Base-by-base conservation (phyloP, 768 basidiomycete genomes). In the Psilocybe subaeruginosa region DNA sequence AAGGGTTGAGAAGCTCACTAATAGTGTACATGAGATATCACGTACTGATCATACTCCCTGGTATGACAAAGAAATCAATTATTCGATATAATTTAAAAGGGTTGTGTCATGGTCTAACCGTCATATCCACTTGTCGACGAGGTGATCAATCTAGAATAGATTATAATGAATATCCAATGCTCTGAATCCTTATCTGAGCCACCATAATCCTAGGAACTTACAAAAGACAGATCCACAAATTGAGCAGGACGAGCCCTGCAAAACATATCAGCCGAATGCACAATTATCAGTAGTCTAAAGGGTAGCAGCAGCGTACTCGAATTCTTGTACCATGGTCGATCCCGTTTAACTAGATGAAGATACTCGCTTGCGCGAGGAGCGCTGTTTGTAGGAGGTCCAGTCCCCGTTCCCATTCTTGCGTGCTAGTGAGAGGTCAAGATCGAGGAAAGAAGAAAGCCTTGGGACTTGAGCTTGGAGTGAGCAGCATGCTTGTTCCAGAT, bases 11-110 rank as follows among this genome's bases (percentile, higher is more conserved):
- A 30, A 17, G 41, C 16, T 17, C 4, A 6, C 12, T 12, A 8
- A 5, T 29, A 3, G 3, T 12, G 7, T 9, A 12, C 19, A n/a
- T 4, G 8, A 11, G 3, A 8, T 14, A 29, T 9, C 7, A 59
- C 73, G 29, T 59, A 73, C 74, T 69, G 31, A 69, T 64, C 68
- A 69, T 69, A 49, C 68, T 69, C 8, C 68, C 83, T 72, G 31
- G 2, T 16, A 31, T 43, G 6, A 19, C 17, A 17, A n/a, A 3
- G 23, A 37, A 55, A 4, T 12, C 33, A 19, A 46, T 19, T 2
- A 46, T 41, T 14, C 2, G 2, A 23, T 23, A 23, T 23, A 23
- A 23, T 23, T 23, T 23, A 23, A 23, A 23, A 23, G 23, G 23
- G 11, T 16, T 27, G 14, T 33, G 43, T 19, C 11, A 17, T 41